These are phyloP conservation scores for Cinchona pubescens DNA, from an alignment of 257 asterid species.

Conservation along the genomic window DNA sequence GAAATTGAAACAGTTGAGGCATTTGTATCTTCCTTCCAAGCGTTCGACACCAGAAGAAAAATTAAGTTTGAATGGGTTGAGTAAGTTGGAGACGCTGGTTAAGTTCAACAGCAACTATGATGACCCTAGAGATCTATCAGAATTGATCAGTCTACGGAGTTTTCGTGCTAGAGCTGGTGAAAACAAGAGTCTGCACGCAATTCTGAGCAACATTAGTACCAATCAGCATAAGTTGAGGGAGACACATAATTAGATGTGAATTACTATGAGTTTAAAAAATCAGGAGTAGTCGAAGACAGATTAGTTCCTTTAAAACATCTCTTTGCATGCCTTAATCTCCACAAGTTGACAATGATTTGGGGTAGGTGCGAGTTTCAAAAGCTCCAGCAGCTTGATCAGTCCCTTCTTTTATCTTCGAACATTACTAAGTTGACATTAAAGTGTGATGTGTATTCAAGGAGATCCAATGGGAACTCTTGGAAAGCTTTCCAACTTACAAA, in stretches of 20 bases:
- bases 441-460: neutral
- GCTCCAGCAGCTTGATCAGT: too few species aligned
- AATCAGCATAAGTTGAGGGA: neutral
- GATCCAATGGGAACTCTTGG: neutral
- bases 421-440: neutral
- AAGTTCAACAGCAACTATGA: accelerated
- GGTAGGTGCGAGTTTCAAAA: neutral
- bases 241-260: neutral
- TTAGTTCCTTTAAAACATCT: neutral
- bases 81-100: neutral
- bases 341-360: too few species aligned
- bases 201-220: neutral
- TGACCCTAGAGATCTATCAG: neutral
- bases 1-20: neutral
- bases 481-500: neutral
- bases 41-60: neutral
- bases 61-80: neutral
- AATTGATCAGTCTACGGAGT: neutral
- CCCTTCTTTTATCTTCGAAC: neutral
- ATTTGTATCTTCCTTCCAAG: neutral
- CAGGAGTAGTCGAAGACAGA: too few species aligned
- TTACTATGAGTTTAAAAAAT: too few species aligned
- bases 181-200: neutral
- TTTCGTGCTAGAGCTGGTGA: too few species aligned
- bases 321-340: too few species aligned